Evolutionary conservation across 176 grass and related monocot species (phyloP).

Genomic region (Oryza meyeriana): DNA sequence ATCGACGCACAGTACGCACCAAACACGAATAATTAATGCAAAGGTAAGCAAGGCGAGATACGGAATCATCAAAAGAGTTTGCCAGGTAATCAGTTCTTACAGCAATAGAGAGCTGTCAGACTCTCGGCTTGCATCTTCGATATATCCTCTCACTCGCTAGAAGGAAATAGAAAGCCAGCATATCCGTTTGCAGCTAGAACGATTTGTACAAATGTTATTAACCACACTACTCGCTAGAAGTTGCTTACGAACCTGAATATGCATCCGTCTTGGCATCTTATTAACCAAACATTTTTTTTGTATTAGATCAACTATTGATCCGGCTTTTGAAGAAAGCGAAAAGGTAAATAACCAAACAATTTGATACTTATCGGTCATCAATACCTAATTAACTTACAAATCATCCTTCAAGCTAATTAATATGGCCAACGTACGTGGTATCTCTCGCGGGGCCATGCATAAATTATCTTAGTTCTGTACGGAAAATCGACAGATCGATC

Average conservation of each 20-base stretch:
- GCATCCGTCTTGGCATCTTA: too few relatives aligned
- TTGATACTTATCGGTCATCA: neutral
- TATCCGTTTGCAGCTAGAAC: too few relatives aligned
- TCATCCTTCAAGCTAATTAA: neutral
- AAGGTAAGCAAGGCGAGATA: neutral
- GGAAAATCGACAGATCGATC: neutral
- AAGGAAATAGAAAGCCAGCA: too few relatives aligned
- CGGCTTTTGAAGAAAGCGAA: too few relatives aligned
- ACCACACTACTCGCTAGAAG: too few relatives aligned
- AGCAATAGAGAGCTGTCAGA: neutral
- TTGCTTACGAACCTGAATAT: too few relatives aligned
- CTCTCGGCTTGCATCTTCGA: neutral
- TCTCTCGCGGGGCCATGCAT: neutral
- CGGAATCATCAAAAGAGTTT: neutral
- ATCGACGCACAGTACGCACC: neutral
- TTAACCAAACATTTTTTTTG: too few relatives aligned
- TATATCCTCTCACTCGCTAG: too few relatives aligned
- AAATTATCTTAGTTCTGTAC: neutral
- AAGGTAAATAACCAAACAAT: neutral
- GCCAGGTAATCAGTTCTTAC: neutral
- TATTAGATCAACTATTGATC: too few relatives aligned
- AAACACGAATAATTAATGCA: neutral
- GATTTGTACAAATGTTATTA: too few relatives aligned
- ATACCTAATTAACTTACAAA: neutral
- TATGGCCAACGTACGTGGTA: neutral